Base-by-base conservation (phyloP, 257 asterid species). In the Solanum arcanum region DNA sequence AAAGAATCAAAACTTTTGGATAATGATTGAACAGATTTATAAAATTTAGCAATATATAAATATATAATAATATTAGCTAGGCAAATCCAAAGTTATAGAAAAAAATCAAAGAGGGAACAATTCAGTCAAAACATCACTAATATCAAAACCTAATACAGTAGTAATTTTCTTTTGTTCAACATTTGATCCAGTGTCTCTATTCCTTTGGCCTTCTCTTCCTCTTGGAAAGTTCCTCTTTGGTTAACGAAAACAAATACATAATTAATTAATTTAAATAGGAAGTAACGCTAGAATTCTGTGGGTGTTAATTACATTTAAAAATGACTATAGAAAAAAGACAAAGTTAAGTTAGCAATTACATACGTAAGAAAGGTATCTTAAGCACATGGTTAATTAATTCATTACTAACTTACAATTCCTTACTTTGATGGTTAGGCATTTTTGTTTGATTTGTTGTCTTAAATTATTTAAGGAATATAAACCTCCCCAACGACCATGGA, bases 401-500 rank as follows among this genome's bases (percentile, higher is more conserved):
- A 70, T 29, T n/a, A 47, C 42, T 41, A 84, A 77, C 78, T 86
- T 76, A 70, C 59, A 86, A 69, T 66, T 70, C 92, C 93, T 90
- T 88, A 88, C 90, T 91, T 91, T 90, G 90, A 90, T 91, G 92
- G 70, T 87, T 87, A 90, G 92, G 93, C 92, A 74, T 75, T 92
- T 69, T 93, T 90, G 97, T 93, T 95, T 92, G 91, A 92, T 92
- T 88, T 88, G 91, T 76, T 91, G 94, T 94, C 94, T 70, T 73
- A 47, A 90, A 69, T 75, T 52, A 49, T 78, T 78, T 27, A 80
- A 47, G 68, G 68, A 47, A 47, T 80, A 87, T 29, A 77, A 84
- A 62, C 29, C 84, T 62, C 83, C 84, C 90, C 83, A 86, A 72
- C 56, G 47, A 80, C 89, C 90, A 91, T 89, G 89, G 91, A 84